Percentiles rank a stretch among this genome's conserved stretches.
Conservation (phyloP, 2,329 filamentous ascomycete genomes). For the Ophiostoma novo-ulmi region DNA sequence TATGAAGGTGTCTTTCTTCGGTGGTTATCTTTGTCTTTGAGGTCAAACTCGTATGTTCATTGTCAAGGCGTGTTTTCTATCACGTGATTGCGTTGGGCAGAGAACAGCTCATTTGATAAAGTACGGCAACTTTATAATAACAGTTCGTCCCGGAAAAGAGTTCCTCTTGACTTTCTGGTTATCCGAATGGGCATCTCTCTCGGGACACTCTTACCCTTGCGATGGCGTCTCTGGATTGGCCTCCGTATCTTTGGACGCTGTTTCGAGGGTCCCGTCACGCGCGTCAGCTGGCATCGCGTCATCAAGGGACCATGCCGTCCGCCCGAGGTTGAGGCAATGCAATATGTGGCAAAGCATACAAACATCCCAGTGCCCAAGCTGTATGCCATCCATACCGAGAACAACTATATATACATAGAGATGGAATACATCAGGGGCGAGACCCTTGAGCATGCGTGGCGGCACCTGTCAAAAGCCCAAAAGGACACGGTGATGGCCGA, state of each 20-base stretch:
- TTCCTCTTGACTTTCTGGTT: too few relatives aligned
- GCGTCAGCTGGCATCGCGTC: background rate
- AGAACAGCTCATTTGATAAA: too few relatives aligned
- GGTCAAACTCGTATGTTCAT: too few relatives aligned
- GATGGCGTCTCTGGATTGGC: background rate
- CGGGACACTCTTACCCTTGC: background rate
- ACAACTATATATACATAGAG: conserved; percentile 20
- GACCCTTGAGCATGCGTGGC: conserved; percentile 13
- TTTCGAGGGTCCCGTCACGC: background rate
- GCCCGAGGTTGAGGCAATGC: conserved; percentile 20
- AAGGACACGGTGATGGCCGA: conserved; percentile 17
- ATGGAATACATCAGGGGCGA: conserved; percentile 18
- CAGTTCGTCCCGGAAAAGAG: too few relatives aligned
- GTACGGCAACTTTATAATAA: too few relatives aligned
- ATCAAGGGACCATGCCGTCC: conserved; percentile 24
- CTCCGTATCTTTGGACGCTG: background rate
- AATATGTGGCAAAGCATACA: conserved; percentile 18
- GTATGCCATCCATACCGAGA: conserved; percentile 3
- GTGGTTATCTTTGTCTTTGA: too few relatives aligned
- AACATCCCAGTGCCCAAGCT: conserved; percentile 17
- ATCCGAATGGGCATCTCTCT: background rate
- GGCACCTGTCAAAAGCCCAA: conserved; percentile 1
- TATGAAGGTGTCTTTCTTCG: too few relatives aligned
- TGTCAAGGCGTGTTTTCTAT: too few relatives aligned
- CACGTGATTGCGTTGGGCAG: too few relatives aligned